Percentiles rank a stretch among this genome's conserved stretches.
These are phyloP conservation scores for Peronospora belbahrii DNA, from an alignment of 352 stramenopile genomes.

Conservation along the genomic window DNA sequence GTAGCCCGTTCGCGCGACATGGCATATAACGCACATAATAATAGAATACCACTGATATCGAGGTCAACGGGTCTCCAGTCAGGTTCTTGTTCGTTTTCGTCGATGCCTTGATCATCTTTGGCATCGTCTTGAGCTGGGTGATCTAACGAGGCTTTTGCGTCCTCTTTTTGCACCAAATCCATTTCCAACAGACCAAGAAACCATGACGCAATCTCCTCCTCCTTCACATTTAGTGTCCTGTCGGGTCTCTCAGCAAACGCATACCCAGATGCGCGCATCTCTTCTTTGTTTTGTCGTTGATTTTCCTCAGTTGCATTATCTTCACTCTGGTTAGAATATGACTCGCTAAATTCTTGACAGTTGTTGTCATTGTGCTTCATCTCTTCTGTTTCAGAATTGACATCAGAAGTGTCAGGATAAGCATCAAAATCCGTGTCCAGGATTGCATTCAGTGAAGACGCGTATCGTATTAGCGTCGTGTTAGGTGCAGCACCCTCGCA, in stretches of 20 bases:
- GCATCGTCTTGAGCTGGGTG: slow-evolving; percentile 1
- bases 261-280: slow-evolving; percentile 11
- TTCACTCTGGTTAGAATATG: slow-evolving; percentile 21
- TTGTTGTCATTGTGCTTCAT: slow-evolving; percentile 2
- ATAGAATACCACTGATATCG: slow-evolving; percentile 63
- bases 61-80: slow-evolving; percentile 58
- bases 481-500: slow-evolving; percentile 53
- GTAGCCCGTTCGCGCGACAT: slow-evolving; percentile 63
- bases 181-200: slow-evolving; percentile 58
- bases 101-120: slow-evolving; percentile 12
- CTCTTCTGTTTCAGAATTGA: slow-evolving; percentile 6
- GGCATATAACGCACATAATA: slow-evolving; percentile 69
- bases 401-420: slow-evolving; percentile 29
- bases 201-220: slow-evolving; percentile 63
- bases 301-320: slow-evolving; percentile 14
- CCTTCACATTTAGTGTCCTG: slow-evolving; percentile 39
- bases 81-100: slow-evolving; percentile 31
- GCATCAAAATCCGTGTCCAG: slow-evolving; percentile 67
- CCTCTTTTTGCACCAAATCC: slow-evolving; percentile 40
- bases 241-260: slow-evolving; percentile 17
- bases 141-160: slow-evolving; percentile 9
- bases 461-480: slow-evolving; percentile 56
- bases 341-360: neutral
- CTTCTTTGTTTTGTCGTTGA: slow-evolving; percentile 20
- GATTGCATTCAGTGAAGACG: slow-evolving; percentile 49